These are phyloP conservation scores for Saturnispora serradocipensis DNA, from an alignment of 805 yeast species.

Conservation along the genomic window DNA sequence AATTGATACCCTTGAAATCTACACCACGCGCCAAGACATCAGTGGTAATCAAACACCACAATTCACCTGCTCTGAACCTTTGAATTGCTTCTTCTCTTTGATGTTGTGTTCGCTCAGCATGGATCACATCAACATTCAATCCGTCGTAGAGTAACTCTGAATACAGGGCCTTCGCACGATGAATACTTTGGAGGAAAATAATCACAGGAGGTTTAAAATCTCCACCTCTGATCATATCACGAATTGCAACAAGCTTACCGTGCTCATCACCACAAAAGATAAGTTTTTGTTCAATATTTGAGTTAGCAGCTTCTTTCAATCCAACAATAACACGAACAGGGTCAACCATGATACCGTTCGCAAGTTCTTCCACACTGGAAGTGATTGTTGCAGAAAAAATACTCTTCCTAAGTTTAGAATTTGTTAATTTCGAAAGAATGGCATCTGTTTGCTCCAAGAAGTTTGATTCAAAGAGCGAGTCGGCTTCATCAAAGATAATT, in stretches of 20 bases:
- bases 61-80: conserved; percentile 77
- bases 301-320: conserved; percentile 86
- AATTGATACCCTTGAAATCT: conserved; percentile 90
- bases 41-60: conserved; percentile 95
- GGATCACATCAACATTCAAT: conserved; percentile 89
- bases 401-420: conserved; percentile 51
- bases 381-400: conserved; percentile 96
- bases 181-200: conserved; percentile 83
- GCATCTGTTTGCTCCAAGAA: conserved; percentile 89
- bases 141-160: conserved; percentile 90
- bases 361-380: conserved; percentile 83
- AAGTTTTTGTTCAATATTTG: conserved; percentile 71
- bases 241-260: conserved; percentile 86
- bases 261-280: conserved; percentile 88
- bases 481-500: conserved; percentile 91
- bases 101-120: conserved; percentile 82
- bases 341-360: conserved; percentile 73
- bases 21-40: conserved; percentile 96
- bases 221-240: conserved; percentile 78
- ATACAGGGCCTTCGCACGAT: conserved; percentile 89
- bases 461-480: conserved; percentile 77
- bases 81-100: conserved; percentile 84
- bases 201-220: conserved; percentile 89
- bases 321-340: conserved; percentile 86
- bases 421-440: conserved; percentile 52